phyloP scores from a whole-genome alignment of 1,139 yeast genomes.

The Eremothecium coryli region DNA sequence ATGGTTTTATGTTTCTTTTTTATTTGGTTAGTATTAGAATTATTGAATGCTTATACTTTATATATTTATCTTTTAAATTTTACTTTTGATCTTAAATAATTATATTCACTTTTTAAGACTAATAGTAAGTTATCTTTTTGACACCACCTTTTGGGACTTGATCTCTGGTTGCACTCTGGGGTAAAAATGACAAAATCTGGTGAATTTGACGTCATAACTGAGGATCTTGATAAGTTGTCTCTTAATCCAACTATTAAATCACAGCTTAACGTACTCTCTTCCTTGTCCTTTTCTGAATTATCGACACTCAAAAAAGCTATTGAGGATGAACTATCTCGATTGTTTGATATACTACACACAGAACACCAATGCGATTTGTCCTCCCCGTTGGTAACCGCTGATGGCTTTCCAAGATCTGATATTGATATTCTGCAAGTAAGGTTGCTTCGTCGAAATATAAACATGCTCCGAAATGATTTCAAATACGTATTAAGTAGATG shows the following conservation, averaged over 20 bases:
- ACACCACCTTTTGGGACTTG: too few species aligned
- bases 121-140: too few species aligned
- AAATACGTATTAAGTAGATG: conserved; percentile 41
- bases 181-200: not conserved
- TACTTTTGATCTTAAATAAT: too few species aligned
- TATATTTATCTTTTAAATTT: too few species aligned
- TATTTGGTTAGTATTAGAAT: too few species aligned
- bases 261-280: conserved; percentile 2
- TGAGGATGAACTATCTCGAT: conserved; percentile 17
- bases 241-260: not conserved
- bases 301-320: conserved; percentile 14
- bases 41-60: too few species aligned
- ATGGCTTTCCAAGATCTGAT: conserved; percentile 83
- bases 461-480: conserved; percentile 63
- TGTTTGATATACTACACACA: conserved; percentile 11
- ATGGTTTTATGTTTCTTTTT: too few species aligned
- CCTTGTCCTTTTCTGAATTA: conserved; percentile 10
- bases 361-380: conserved; percentile 47
- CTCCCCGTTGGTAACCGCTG: conserved; percentile 52
- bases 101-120: too few species aligned
- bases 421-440: conserved; percentile 66
- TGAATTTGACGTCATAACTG: conserved; percentile 8
- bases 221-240: conserved; percentile 7
- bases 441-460: conserved; percentile 52
- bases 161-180: too few species aligned